A percentile compares a stretch with the other conserved stretches of the same genome.
Conservation (phyloP, 164 flowering plant species). For the Chimonanthus salicifolius region DNA sequence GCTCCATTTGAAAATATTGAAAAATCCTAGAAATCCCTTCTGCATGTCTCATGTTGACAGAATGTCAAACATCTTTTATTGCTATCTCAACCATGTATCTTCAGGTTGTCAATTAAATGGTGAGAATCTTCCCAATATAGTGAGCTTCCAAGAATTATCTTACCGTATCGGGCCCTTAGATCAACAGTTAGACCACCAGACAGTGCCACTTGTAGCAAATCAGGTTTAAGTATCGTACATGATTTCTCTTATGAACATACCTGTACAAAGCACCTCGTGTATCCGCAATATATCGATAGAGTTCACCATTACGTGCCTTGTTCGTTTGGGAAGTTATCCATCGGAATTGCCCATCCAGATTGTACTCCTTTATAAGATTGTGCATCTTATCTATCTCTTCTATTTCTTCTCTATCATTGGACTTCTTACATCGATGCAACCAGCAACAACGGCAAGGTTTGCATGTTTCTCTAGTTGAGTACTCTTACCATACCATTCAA, state of each 20-base stretch:
- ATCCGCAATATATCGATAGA: conserved; percentile 92
- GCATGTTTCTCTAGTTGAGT: conserved; percentile 58
- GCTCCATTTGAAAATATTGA: not conserved
- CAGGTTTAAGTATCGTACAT: not conserved
- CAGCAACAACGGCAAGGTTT: conserved; percentile 82
- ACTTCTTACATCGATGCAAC: conserved; percentile 72
- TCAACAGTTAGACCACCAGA: not conserved
- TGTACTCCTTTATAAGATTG: conserved; percentile 52
- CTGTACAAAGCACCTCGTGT: conserved; percentile 84
- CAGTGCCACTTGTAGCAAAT: not conserved
- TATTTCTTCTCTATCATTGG: conserved; percentile 88
- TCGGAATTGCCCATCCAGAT: conserved; percentile 73
- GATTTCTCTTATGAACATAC: conserved; percentile 22
- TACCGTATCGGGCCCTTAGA: no score
- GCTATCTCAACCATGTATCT: not conserved
- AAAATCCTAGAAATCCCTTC: not conserved
- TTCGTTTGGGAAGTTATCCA: conserved; percentile 87
- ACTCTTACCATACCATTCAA: conserved; percentile 71
- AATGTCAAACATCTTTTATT: no score
- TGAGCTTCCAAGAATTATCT: not conserved
- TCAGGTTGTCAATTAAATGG: not conserved
- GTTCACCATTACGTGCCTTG: conserved; percentile 87
- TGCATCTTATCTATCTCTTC: conserved; percentile 95
- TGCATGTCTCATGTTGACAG: not conserved
- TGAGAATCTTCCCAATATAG: not conserved